Conservation (phyloP, 352 stramenopile species). For the Aphanomyces stellatus region DNA sequence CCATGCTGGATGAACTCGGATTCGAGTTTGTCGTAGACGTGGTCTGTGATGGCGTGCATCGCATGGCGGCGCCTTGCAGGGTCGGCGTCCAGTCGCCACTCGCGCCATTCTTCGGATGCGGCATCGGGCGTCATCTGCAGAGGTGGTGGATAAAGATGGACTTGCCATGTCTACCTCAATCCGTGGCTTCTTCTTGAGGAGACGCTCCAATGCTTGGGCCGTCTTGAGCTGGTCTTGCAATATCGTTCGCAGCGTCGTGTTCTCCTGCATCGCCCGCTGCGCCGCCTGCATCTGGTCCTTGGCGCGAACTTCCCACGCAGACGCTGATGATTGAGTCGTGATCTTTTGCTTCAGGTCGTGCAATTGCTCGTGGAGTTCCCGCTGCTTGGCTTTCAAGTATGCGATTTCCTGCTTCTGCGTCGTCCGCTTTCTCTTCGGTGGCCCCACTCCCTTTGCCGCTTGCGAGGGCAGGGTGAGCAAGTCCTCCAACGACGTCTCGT, state of each 20-base stretch:
- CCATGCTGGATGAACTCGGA: slow-evolving; percentile 16
- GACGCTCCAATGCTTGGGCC: neutral
- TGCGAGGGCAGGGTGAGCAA: too few species aligned
- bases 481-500: too few species aligned
- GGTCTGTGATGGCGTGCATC: slow-evolving; percentile 5
- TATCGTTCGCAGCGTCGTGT: neutral
- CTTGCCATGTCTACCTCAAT: neutral
- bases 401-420: slow-evolving; percentile 4
- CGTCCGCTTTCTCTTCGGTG: neutral
- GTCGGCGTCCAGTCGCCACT: slow-evolving; percentile 3
- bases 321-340: neutral
- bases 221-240: neutral
- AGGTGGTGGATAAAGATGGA: too few species aligned
- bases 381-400: slow-evolving; percentile 1
- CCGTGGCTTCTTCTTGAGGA: neutral
- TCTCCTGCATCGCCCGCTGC: neutral
- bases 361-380: neutral
- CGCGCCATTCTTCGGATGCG: slow-evolving; percentile 17
- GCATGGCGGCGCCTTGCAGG: neutral
- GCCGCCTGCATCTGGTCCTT: neutral
- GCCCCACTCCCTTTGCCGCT: too few species aligned
- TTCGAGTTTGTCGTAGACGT: slow-evolving; percentile 12
- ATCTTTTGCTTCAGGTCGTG: neutral
- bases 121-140: too few species aligned
- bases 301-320: neutral